These are phyloP conservation scores for Lodderomyces metapsilosis DNA, from an alignment of 1,139 yeast genomes.

Conservation along the genomic window DNA sequence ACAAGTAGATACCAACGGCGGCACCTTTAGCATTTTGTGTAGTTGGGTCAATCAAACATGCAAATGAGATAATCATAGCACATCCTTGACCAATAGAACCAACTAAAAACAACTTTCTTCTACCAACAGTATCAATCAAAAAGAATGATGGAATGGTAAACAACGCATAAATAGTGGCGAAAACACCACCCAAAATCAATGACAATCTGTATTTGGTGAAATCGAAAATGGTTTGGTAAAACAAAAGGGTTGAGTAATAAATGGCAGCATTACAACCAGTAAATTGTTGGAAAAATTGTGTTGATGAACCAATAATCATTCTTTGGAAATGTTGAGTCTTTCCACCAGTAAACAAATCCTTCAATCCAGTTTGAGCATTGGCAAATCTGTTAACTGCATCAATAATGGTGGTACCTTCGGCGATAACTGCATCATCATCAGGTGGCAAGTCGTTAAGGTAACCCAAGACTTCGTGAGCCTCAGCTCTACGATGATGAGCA, in stretches of 20 bases:
- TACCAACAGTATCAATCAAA: slow-evolving; percentile 62
- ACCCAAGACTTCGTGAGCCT: slow-evolving; percentile 43
- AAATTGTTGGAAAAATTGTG: slow-evolving; percentile 54
- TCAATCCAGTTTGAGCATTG: slow-evolving; percentile 36
- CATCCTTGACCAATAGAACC: slow-evolving; percentile 50
- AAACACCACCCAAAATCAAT: slow-evolving; percentile 62
- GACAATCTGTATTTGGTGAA: slow-evolving; percentile 50
- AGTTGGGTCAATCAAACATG: slow-evolving; percentile 36
- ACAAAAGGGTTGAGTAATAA: slow-evolving; percentile 63
- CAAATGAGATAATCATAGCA: slow-evolving; percentile 41
- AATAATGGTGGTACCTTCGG: slow-evolving; percentile 38
- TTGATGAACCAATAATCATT: slow-evolving; percentile 60
- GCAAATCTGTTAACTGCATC: slow-evolving; percentile 43
- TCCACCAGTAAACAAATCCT: slow-evolving; percentile 57
- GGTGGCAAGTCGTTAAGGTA: slow-evolving; percentile 34
- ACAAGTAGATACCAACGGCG: slow-evolving; percentile 53
- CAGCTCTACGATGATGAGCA: slow-evolving; percentile 48
- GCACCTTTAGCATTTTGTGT: slow-evolving; percentile 41
- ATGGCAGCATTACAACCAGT: slow-evolving; percentile 69
- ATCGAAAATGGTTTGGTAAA: slow-evolving; percentile 46
- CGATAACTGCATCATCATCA: slow-evolving; percentile 46
- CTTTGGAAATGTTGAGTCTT: slow-evolving; percentile 55
- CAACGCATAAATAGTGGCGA: slow-evolving; percentile 58
- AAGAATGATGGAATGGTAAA: slow-evolving; percentile 64
- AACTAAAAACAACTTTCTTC: slow-evolving; percentile 56